These are phyloP conservation scores for Sporothrix euskadiensis DNA, from an alignment of 2,329 filamentous ascomycete genomes.

Conservation along the genomic window DNA sequence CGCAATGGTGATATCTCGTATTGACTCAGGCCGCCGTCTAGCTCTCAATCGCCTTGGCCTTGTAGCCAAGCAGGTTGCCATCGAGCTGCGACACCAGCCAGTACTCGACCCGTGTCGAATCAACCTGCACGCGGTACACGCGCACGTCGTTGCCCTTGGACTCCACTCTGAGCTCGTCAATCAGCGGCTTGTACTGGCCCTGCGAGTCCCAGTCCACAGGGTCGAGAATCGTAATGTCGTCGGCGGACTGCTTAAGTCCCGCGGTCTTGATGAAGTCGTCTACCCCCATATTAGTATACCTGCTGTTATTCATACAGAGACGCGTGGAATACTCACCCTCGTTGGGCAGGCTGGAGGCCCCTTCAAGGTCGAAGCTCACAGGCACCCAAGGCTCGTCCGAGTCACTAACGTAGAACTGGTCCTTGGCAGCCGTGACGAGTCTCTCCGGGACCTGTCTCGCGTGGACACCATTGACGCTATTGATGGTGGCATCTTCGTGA, in stretches of 20 bases:
- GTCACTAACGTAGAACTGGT: constrained; percentile 74
- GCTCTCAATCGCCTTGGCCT: constrained; percentile 75
- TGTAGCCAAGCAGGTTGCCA: constrained; percentile 69
- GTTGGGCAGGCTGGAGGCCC: constrained; percentile 53
- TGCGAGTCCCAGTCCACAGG: constrained; percentile 71
- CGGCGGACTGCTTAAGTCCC: constrained; percentile 53
- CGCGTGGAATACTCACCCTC: constrained; percentile 52
- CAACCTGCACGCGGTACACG: constrained; percentile 69
- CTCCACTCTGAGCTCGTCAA: constrained; percentile 68
- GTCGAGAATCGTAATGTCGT: constrained; percentile 65
- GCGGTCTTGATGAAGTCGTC: constrained; percentile 71
- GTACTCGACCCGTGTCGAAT: constrained; percentile 69
- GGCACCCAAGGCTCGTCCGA: constrained; percentile 83
- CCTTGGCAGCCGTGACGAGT: constrained; percentile 52
- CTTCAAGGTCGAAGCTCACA: constrained; percentile 65
- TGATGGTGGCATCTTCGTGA: constrained; percentile 26
- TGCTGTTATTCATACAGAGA: neutral
- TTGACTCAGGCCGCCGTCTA: constrained; percentile 36
- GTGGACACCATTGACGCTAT: neutral
- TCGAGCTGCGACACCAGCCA: constrained; percentile 64
- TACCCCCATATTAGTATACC: constrained; percentile 39
- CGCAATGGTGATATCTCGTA: neutral
- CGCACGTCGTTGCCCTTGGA: constrained; percentile 66
- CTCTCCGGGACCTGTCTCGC: constrained; percentile 55
- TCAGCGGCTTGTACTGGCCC: constrained; percentile 67